phyloP scores from a whole-genome alignment of 805 yeast species.

The Maudiozyma barnettii region DNA sequence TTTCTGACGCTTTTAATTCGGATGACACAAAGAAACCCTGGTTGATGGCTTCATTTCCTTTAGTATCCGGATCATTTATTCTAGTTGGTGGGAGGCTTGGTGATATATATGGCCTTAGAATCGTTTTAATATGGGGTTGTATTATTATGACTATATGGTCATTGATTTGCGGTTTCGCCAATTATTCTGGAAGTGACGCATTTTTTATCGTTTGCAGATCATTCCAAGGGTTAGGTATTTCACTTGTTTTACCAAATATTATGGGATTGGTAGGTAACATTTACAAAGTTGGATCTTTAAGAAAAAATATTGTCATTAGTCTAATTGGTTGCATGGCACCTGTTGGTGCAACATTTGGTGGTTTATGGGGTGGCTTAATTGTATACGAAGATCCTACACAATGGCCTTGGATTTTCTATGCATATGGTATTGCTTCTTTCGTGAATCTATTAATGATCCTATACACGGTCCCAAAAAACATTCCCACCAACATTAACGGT shows the following conservation, averaged over 20 bases:
- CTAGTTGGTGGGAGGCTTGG: conserved; percentile 61
- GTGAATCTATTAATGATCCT: conserved; percentile 13
- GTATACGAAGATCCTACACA: conserved; percentile 11
- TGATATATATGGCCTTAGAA: conserved; percentile 57
- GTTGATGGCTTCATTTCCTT: conserved; percentile 63
- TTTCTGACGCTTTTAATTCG: conserved; percentile 29
- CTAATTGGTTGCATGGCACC: conserved; percentile 50
- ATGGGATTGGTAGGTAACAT: conserved; percentile 46
- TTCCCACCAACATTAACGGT: conserved; percentile 19
- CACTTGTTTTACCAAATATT: conserved; percentile 49
- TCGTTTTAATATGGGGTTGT: conserved; percentile 46
- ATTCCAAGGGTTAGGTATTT: conserved; percentile 54
- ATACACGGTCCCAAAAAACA: conserved; percentile 22
- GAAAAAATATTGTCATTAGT: conserved; percentile 45
- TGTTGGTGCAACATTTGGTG: conserved; percentile 47
- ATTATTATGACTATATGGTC: conserved; percentile 48
- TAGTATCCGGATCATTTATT: conserved; percentile 66
- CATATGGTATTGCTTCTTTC: conserved; percentile 16
- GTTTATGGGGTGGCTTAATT: conserved; percentile 41
- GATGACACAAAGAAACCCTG: conserved; percentile 37
- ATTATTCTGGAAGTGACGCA: conserved; percentile 39
- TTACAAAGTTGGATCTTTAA: conserved; percentile 34
- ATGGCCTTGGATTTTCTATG: conserved; percentile 28
- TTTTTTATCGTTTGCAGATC: conserved; percentile 48
- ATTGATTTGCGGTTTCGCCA: conserved; percentile 48